These are phyloP conservation scores for Phoma sp. DNA, from an alignment of 2,329 filamentous ascomycete species.

Conservation along the genomic window DNA sequence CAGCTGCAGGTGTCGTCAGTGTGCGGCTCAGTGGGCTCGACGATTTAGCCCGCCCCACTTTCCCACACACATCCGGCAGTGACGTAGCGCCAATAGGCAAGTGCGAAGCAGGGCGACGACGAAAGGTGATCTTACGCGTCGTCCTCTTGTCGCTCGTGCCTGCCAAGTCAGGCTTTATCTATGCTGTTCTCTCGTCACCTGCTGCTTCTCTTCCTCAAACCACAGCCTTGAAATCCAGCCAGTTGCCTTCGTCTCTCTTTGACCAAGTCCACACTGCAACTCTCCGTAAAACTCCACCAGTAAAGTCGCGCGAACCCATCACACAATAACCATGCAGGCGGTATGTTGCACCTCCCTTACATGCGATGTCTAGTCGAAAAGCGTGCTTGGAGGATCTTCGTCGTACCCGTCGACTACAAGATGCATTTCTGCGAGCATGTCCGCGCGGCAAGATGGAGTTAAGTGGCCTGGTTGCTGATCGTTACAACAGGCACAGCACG, in stretches of 20 bases:
- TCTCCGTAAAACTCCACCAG: neutral
- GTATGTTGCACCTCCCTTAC: constrained; percentile 10
- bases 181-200: constrained; percentile 23
- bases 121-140: constrained; percentile 41
- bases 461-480: neutral
- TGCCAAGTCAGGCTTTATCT: constrained; percentile 42
- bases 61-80: constrained; percentile 34
- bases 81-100: constrained; percentile 34
- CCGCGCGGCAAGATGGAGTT: no score
- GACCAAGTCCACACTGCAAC: no score
- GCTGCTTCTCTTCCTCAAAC: constrained; percentile 13
- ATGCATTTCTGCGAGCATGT: neutral
- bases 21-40: constrained; percentile 14
- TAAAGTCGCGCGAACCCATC: neutral
- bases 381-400: neutral
- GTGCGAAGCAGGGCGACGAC: constrained; percentile 28
- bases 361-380: neutral
- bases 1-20: constrained; percentile 27
- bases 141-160: constrained; percentile 33
- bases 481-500: constrained; percentile 64
- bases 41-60: constrained; percentile 22
- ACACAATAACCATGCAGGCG: constrained; percentile 12
- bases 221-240: constrained; percentile 1
- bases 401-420: neutral
- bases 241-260: constrained; percentile 18